Percentiles rank a stretch among this genome's conserved stretches.
These are phyloP conservation scores for Rosa hybrid DNA, from an alignment of 331 rosid species.

Conservation along the genomic window DNA sequence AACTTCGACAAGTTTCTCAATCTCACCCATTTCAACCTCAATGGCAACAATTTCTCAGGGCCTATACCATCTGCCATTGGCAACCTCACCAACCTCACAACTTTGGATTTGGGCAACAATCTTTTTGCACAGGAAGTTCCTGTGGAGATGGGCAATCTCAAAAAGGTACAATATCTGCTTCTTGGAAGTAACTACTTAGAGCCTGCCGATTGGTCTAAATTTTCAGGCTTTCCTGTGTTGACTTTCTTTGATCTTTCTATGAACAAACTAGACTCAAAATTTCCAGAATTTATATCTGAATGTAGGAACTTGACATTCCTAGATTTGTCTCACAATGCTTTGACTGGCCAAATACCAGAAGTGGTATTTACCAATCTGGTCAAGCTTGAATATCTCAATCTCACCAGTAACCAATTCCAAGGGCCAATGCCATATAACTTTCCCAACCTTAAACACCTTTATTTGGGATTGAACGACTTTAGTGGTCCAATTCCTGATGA, in stretches of 20 bases:
- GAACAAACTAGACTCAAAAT: no score
- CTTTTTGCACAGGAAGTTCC: constrained; percentile 39
- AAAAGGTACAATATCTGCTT: constrained; percentile 56
- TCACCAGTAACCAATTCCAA: constrained; percentile 44
- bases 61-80: constrained; percentile 55
- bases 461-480: constrained; percentile 27
- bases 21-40: no score
- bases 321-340: no score
- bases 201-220: no score
- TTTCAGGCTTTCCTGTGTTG: no score
- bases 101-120: constrained; percentile 53
- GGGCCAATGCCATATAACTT: constrained; percentile 31
- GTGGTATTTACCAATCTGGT: constrained; percentile 23
- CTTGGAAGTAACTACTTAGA: constrained; percentile 22
- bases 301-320: no score
- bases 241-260: no score
- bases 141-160: constrained; percentile 44
- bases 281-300: no score
- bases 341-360: no score
- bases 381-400: constrained; percentile 60
- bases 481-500: neutral
- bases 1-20: neutral
- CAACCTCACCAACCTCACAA: constrained; percentile 48
- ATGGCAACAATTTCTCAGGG: constrained; percentile 19
- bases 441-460: constrained; percentile 49